Base-by-base conservation (phyloP, 2,329 filamentous ascomycete genomes). In the Teratosphaeria epicoccoides region DNA sequence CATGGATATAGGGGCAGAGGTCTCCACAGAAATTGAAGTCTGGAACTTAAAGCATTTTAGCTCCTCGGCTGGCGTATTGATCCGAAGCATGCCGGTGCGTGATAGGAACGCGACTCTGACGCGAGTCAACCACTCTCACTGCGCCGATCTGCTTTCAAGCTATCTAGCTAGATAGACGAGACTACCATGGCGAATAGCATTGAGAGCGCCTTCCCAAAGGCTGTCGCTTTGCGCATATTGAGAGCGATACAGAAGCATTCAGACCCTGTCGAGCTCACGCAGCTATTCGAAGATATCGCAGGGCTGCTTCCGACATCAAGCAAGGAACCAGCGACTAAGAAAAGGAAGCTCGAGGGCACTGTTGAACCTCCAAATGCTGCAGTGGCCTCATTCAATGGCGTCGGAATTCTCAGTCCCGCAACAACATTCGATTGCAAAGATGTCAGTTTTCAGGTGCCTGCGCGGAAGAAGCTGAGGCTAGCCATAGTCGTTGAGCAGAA, bases 381-480 rank as follows among this genome's bases (percentile, higher is more conserved):
- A 20, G 28, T 47, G 10, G 56, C 57, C n/a, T 50, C 52, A 20
- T 47, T 47, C 7, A n/a, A 7, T 12, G 14, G n/a, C 14, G 17
- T 40, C 6, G 33, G 33, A 5, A 20, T 40, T 17, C 7, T 9
- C n/a, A 40, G 29, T 43, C 28, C 45, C 10, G 23, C 29, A 40
- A 14, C 46, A 47, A 6, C 45, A 43, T 73, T 76, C 53, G 73
- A 73, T 53, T 70, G 75, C 54, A 71, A 73, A 51, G 80, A 82
- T 57, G 70, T 81, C 50, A 81, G 78, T 51, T 82, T 84, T 65
- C 73, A 79, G 14, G 72, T 82, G 0, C 81, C 81, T 2, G 77
- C 80, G 59, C 71, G 81, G 49, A 84, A 83, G 70, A 84, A 84
- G 69, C 71, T 82, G 54, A 77, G 73, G 46, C 70, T 84, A 24